These are phyloP conservation scores for Nakataea oryzae DNA, from an alignment of 2,329 filamentous ascomycete genomes.

Conservation along the genomic window DNA sequence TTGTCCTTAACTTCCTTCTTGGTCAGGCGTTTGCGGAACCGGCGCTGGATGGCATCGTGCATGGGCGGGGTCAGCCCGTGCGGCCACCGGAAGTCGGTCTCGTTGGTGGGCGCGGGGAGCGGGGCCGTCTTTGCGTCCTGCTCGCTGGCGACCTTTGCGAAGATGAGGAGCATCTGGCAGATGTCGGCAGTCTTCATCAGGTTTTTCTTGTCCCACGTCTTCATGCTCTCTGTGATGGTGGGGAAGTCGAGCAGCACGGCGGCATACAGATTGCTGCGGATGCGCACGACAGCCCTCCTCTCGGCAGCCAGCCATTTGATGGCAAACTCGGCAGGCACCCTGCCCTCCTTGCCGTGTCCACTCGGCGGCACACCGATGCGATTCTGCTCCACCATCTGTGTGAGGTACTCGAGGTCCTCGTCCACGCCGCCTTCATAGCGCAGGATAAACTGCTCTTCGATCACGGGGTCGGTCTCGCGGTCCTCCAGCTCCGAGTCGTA, in stretches of 20 bases:
- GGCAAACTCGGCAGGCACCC: constrained; percentile 63
- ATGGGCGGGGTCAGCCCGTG: constrained; percentile 84
- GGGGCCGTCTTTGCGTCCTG: constrained; percentile 54
- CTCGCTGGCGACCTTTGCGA: constrained; percentile 56
- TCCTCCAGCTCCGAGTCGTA: constrained; percentile 97
- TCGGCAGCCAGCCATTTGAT: constrained; percentile 71
- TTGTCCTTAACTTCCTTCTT: constrained; percentile 79
- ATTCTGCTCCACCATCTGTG: constrained; percentile 63
- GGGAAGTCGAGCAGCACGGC: constrained; percentile 75
- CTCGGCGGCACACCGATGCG: constrained; percentile 54
- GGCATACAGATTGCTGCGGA: constrained; percentile 63
- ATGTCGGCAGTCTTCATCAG: constrained; percentile 87
- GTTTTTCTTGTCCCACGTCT: constrained; percentile 80
- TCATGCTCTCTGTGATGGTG: constrained; percentile 82
- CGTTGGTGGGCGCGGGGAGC: constrained; percentile 58
- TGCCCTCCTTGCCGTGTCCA: constrained; percentile 24
- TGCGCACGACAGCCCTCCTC: constrained; percentile 60
- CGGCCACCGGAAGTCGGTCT: constrained; percentile 62
- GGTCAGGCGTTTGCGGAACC: constrained; percentile 74
- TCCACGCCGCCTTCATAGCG: constrained; percentile 66
- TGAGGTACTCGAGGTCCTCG: constrained; percentile 74
- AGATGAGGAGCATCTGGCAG: constrained; percentile 78
- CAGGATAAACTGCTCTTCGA: constrained; percentile 82
- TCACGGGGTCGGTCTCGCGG: constrained; percentile 72
- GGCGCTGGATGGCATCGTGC: constrained; percentile 71